Evolutionary conservation across 257 asterid species (phyloP), one percentile per base, ranked within the genome.

Genomic region (Avicennia marina): DNA sequence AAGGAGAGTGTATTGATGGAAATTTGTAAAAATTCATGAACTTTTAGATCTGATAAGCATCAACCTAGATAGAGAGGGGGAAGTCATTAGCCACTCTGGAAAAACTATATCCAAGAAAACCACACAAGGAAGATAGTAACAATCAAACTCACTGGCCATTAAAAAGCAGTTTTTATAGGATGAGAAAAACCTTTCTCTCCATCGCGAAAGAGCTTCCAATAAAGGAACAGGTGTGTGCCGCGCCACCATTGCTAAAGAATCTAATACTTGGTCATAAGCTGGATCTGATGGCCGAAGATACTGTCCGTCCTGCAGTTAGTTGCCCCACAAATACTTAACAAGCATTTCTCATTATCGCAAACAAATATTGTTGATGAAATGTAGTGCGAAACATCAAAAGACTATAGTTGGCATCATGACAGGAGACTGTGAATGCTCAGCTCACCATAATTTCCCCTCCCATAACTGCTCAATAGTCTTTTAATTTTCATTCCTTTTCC

Each of bases 251-350:
- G 99, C 99, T 78, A 93, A 74, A 54, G 99, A 93, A 78, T 93
- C 99, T 60, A 93, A 62, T 54, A 93, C 99, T 86, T 93, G 99
- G 73, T 93, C 99, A 66, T 93, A 93, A 39, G 97, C 96, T 21
- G 99, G 99, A 63, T 93, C 99, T 51, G 99, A 89, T 62, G 97
- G 97, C 56, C 97, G 85, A 72, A 93, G 99, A 71, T 93, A 93
- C 66, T 93, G 99, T 33, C 99, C 99, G 74, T 93, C 99, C 99
- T 93, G 78, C 64, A 72, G 63, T 64, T 45, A 67, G 52, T 64
- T 50, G 51, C 53, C 21, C 56, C 60, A 46, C 43, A 27, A 65
- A 56, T 55, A 59, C 24, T 64, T 51, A 20, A 60, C 46, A 56
- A 46, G 19, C 60, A 61, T 52, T 40, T 36, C 56, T 48, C 7